Evolutionary conservation across 805 yeast genomes (phyloP).

Genomic region (Metschnikowia matae): DNA sequence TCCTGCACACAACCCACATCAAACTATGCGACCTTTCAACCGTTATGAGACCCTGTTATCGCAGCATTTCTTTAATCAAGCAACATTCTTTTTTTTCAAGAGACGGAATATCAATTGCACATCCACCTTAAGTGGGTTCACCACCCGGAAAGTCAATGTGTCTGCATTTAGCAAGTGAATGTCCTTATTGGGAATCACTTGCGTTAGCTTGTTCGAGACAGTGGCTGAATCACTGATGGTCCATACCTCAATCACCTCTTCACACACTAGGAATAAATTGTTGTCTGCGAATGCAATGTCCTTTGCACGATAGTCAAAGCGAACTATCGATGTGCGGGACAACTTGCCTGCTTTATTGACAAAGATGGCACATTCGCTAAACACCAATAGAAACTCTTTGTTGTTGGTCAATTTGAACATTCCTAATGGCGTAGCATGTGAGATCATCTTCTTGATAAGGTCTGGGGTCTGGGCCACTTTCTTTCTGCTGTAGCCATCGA

Average conservation of each 20-base stretch:
- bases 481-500: conserved; percentile 31
- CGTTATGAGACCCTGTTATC: too few species aligned
- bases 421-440: conserved; percentile 51
- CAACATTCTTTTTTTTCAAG: background rate
- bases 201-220: conserved; percentile 49
- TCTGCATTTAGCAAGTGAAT: conserved; percentile 33
- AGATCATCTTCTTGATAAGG: conserved; percentile 35
- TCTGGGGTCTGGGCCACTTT: conserved; percentile 23
- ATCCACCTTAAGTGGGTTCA: conserved; percentile 62
- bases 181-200: conserved; percentile 70
- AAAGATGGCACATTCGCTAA: conserved; percentile 66
- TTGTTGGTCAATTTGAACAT: conserved; percentile 58
- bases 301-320: conserved; percentile 40
- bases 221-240: conserved; percentile 45
- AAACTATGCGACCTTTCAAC: background rate
- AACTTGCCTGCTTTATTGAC: conserved; percentile 57
- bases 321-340: conserved; percentile 40
- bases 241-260: conserved; percentile 69
- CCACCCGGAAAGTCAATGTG: conserved; percentile 38
- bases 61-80: background rate
- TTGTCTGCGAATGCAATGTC: conserved; percentile 32
- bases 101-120: conserved; percentile 51
- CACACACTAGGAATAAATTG: conserved; percentile 46
- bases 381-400: conserved; percentile 56
- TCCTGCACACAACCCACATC: background rate